These are phyloP conservation scores for Quercus aquifolioides DNA, from an alignment of 306 rosid species.

Conservation along the genomic window DNA sequence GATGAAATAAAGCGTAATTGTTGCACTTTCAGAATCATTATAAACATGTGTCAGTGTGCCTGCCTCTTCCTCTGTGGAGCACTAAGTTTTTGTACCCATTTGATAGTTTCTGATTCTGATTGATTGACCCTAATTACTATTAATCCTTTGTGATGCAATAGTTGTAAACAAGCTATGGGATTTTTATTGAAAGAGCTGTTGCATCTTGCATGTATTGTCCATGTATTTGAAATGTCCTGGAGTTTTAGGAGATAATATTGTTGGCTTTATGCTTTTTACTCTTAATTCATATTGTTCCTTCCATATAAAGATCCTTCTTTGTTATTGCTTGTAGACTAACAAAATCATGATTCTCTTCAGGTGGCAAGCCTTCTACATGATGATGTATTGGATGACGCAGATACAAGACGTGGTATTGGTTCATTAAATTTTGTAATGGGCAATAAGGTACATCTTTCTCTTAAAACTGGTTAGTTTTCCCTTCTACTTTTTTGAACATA, in stretches of 20 bases:
- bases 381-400: slow-evolving; percentile 98
- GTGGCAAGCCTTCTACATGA: slow-evolving; percentile 99
- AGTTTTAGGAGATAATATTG: background rate
- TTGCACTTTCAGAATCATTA: no score
- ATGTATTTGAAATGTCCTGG: background rate
- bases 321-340: background rate
- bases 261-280: background rate
- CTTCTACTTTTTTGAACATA: background rate
- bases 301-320: background rate
- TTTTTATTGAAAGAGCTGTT: background rate
- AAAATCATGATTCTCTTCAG: slow-evolving; percentile 32
- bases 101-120: background rate
- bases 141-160: background rate
- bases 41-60: no score
- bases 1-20: no score
- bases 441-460: slow-evolving; percentile 60
- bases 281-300: background rate
- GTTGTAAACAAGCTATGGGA: background rate
- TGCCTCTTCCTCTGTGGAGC: no score
- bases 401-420: slow-evolving; percentile 87
- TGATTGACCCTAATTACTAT: background rate
- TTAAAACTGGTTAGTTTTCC: background rate
- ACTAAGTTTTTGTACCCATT: background rate
- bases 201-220: background rate
- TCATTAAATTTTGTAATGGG: slow-evolving; percentile 88